Percentiles rank a stretch among this genome's conserved stretches.
Evolutionary conservation across 352 stramenopile genomes (phyloP).

Genomic region (Phytophthora cactorum): DNA sequence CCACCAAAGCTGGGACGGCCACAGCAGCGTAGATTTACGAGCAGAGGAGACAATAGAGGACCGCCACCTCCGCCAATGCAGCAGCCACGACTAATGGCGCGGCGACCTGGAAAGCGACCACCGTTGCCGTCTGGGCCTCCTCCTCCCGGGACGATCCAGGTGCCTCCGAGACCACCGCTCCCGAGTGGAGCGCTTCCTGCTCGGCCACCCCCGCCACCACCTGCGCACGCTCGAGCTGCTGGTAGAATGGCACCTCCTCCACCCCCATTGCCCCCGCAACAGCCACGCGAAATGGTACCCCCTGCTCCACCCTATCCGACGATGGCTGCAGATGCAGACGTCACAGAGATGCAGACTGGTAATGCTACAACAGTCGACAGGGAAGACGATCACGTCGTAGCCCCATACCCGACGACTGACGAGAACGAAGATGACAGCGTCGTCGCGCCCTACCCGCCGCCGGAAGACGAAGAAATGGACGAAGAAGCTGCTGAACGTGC

Average conservation of each 20-base stretch:
- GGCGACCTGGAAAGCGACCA: conserved; percentile 66
- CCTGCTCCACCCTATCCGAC: conserved; percentile 5
- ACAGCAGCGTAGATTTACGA: conserved; percentile 1
- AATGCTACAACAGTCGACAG: background rate
- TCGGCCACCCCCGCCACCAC: conserved; percentile 49
- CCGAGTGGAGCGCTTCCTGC: conserved; percentile 44
- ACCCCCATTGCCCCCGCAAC: conserved; percentile 6
- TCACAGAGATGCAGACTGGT: background rate
- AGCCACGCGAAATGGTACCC: conserved; percentile 9
- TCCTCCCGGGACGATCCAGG: conserved; percentile 65
- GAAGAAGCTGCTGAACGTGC: conserved; percentile 37
- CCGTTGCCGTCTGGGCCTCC: conserved; percentile 59
- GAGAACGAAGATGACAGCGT: conserved; percentile 4
- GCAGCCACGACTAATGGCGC: conserved; percentile 21
- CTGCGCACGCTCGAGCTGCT: conserved; percentile 17
- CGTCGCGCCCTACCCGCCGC: conserved; percentile 13
- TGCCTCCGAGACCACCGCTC: conserved; percentile 62
- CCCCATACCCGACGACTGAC: conserved; percentile 40
- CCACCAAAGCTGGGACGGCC: conserved; percentile 12
- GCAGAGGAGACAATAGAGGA: background rate
- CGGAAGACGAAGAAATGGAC: conserved; percentile 31
- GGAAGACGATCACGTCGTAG: conserved; percentile 38
- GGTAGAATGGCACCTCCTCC: conserved; percentile 18
- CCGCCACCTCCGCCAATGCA: conserved; percentile 15
- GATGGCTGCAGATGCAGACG: background rate